Base-by-base conservation (phyloP, 2,329 filamentous ascomycete species). In the Clarireedia hainanense region DNA sequence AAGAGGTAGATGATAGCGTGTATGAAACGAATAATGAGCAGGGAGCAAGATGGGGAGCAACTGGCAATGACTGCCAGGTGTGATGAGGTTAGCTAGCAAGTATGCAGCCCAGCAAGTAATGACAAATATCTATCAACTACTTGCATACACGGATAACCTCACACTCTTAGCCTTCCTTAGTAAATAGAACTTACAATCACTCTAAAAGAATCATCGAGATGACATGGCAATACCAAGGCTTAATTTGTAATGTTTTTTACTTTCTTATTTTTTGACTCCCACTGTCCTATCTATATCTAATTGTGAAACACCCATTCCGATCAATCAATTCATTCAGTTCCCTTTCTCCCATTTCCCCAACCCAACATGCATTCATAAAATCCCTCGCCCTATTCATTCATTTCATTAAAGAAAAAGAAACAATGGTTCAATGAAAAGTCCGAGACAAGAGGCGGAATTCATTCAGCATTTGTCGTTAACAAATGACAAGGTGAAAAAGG, bases 241-340 rank as follows among this genome's bases (percentile, higher is more conserved):
- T 23, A 50, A 50, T 55, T 55, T 55, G 52, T 43, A 55, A 55
- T 55, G 52, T 40, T 55, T 55, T 54, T 55, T 53, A 50, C 30
- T 52, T 52, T 52, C 52, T 55, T 55, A 42, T 55, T 50, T 55
- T 34, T 34, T 34, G 30, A 34, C 30, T 42, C 46, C 42, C 37
- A 17, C 40, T 46, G 17, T 39, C 37, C 37, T 49, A 50, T 54
- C 52, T 54, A 49, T 55, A 50, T 55, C 52, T 55, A 50, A 43
- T 50, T 48, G 45, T 50, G 52, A 42, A 34, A 34, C 30, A 46
- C 20, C 42, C 20, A 24, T 46, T 4, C 42, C 39, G 17, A 42
- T 42, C 39, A 34, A 34, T 34, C 12, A 9, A 12, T 34, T 12
- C 42, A 23, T 43, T 43, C 40, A 5, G 5, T 23, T 46, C 42